These are phyloP conservation scores for Babesia gibsoni DNA, from an alignment of 169 alveolate species.

Conservation along the genomic window DNA sequence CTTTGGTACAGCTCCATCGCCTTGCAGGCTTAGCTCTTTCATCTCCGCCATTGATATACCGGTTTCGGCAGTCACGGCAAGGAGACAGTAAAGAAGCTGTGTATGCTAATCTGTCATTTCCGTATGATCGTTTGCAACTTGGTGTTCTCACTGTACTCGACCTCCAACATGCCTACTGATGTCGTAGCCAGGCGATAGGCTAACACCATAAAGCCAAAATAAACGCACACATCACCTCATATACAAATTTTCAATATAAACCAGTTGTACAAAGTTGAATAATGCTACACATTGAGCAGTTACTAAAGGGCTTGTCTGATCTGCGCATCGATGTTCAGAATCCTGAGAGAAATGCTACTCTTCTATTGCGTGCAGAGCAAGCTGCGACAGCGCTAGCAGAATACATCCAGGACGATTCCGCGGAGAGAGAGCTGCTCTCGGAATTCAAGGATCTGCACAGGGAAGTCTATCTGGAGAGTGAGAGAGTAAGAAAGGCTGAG, in stretches of 20 bases:
- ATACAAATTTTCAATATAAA: too few relatives aligned
- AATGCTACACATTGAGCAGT: neutral
- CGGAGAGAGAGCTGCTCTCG: conserved; percentile 18
- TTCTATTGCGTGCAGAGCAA: conserved; percentile 22
- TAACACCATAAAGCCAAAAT: too few relatives aligned
- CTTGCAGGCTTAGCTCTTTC: conserved; percentile 14
- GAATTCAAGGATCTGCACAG: conserved; percentile 34
- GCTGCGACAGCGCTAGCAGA: conserved; percentile 12
- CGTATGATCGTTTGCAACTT: too few relatives aligned
- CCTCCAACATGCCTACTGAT: too few relatives aligned
- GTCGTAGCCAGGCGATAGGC: too few relatives aligned
- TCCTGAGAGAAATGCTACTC: conserved; percentile 3
- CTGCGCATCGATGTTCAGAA: conserved; percentile 34
- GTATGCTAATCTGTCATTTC: too few relatives aligned
- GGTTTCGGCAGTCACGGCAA: neutral
- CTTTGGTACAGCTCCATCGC: neutral
- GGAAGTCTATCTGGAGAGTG: neutral
- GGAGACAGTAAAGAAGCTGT: too few relatives aligned
- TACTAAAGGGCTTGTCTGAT: conserved; percentile 37
- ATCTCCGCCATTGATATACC: conserved; percentile 19
- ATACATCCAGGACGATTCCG: conserved; percentile 12
- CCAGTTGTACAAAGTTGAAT: too few relatives aligned
- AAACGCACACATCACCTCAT: too few relatives aligned
- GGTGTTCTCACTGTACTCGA: too few relatives aligned
- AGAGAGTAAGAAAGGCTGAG: neutral